Evolutionary conservation across 1,284 basidiomycete genomes (phyloP).

Genomic region (Marasmius oreades): DNA sequence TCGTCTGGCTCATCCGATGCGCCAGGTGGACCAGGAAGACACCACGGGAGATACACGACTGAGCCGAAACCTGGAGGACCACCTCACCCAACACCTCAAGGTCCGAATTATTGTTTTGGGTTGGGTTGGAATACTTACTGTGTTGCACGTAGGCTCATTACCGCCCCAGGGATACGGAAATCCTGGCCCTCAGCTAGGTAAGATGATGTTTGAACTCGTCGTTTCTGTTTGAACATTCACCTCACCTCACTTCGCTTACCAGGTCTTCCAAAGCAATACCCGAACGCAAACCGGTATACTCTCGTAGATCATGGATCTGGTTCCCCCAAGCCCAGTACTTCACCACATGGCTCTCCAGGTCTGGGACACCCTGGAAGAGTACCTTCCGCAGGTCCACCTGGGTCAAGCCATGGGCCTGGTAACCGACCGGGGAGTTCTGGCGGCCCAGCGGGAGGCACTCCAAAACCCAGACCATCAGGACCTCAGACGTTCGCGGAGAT

Average conservation of each 20-base stretch:
- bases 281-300: slow-evolving; percentile 38
- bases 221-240: slow-evolving; percentile 13
- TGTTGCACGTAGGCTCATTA: neutral
- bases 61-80: slow-evolving; percentile 1
- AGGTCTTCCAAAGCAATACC: slow-evolving; percentile 20
- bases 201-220: slow-evolving; percentile 1
- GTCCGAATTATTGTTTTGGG: neutral
- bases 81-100: neutral
- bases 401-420: neutral
- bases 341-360: slow-evolving; percentile 12
- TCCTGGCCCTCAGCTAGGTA: neutral
- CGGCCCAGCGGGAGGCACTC: slow-evolving; percentile 14
- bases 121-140: neutral
- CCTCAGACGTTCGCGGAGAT: slow-evolving; percentile 90
- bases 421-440: neutral
- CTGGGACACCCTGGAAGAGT: slow-evolving; percentile 12
- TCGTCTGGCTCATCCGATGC: neutral
- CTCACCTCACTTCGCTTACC: slow-evolving; percentile 6
- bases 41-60: slow-evolving; percentile 6
- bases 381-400: neutral
- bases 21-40: neutral
- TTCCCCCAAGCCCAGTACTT: slow-evolving; percentile 1
- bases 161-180: neutral
- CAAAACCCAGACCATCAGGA: slow-evolving; percentile 19
- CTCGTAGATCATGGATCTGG: slow-evolving; percentile 32